phyloP scores from a whole-genome alignment of 345 rosid species.

The Excoecaria agallocha region DNA sequence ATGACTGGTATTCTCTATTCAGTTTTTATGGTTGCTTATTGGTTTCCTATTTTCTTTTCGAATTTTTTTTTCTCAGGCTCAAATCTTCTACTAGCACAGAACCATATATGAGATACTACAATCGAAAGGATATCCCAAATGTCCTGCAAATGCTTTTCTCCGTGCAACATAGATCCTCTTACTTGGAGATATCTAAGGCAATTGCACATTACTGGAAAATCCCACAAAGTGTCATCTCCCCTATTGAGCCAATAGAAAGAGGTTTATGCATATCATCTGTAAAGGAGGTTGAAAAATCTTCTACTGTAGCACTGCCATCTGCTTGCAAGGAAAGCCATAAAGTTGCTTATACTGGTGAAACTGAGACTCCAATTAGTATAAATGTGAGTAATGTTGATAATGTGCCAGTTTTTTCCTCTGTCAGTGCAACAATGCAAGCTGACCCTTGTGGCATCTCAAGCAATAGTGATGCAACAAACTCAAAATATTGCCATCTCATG shows the following conservation, averaged over 20 bases:
- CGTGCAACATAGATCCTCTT: slow-evolving; percentile 40
- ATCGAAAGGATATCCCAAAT: slow-evolving; percentile 56
- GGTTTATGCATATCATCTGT: slow-evolving; percentile 21
- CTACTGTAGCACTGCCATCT: slow-evolving; percentile 20
- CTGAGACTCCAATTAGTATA: slow-evolving; percentile 35
- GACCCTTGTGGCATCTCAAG: slow-evolving; percentile 15
- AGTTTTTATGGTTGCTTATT: background rate
- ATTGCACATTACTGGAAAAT: slow-evolving; percentile 66
- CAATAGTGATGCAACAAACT: slow-evolving; percentile 22
- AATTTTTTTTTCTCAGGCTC: slow-evolving; percentile 45
- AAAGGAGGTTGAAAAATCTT: slow-evolving; percentile 34
- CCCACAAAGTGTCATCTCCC: slow-evolving; percentile 38
- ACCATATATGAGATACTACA: slow-evolving; percentile 62
- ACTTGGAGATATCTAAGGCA: slow-evolving; percentile 59
- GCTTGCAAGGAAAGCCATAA: slow-evolving; percentile 27
- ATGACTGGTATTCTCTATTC: background rate
- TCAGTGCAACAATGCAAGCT: slow-evolving; percentile 12
- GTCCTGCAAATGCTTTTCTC: slow-evolving; percentile 58
- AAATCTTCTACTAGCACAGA: slow-evolving; percentile 37
- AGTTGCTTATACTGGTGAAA: slow-evolving; percentile 30
- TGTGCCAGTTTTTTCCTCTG: slow-evolving; percentile 24
- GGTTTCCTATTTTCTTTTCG: background rate
- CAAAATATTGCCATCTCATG: slow-evolving; percentile 23
- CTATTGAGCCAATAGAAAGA: slow-evolving; percentile 33
- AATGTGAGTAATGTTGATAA: slow-evolving; percentile 30